Conservation (phyloP, 1,284 basidiomycete genomes). For the Trichosporon sp. region DNA sequence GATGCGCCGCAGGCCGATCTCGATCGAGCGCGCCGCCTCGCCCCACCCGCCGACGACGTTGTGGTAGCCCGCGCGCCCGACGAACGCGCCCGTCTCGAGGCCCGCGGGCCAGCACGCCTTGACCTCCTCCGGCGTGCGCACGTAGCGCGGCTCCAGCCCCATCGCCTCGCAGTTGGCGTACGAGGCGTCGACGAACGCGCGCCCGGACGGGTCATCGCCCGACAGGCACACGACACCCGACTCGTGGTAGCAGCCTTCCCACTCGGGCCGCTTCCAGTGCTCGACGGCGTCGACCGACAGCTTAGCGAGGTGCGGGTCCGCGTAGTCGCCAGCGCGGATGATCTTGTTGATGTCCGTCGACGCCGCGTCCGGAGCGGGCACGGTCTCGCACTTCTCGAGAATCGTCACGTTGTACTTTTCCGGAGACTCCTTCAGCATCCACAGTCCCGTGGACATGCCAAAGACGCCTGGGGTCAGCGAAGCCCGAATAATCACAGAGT, state of each 20-base stretch:
- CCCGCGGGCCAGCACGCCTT: constrained; percentile 19
- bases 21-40: constrained; percentile 65
- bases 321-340: constrained; percentile 48
- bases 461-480: constrained; percentile 38
- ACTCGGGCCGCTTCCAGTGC: constrained; percentile 53
- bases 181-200: constrained; percentile 36
- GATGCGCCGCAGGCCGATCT: constrained; percentile 59
- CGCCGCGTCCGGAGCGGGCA: constrained; percentile 50
- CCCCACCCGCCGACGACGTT: constrained; percentile 83
- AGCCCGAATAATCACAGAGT: background rate
- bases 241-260: constrained; percentile 76
- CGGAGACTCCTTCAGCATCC: constrained; percentile 43
- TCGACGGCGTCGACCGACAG: constrained; percentile 46
- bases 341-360: constrained; percentile 38
- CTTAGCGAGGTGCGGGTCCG: constrained; percentile 35
- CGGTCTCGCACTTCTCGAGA: constrained; percentile 41
- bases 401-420: constrained; percentile 44
- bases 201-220: constrained; percentile 24
- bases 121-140: constrained; percentile 25
- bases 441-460: constrained; percentile 48
- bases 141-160: constrained; percentile 27
- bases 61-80: constrained; percentile 57
- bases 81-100: constrained; percentile 31
- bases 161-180: constrained; percentile 33
- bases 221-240: constrained; percentile 42